A percentile compares a stretch with the other conserved stretches of the same genome.
These are phyloP conservation scores for Friedmanniomyces endolithicus DNA, from an alignment of 495 filamentous ascomycete species.

Conservation along the genomic window DNA sequence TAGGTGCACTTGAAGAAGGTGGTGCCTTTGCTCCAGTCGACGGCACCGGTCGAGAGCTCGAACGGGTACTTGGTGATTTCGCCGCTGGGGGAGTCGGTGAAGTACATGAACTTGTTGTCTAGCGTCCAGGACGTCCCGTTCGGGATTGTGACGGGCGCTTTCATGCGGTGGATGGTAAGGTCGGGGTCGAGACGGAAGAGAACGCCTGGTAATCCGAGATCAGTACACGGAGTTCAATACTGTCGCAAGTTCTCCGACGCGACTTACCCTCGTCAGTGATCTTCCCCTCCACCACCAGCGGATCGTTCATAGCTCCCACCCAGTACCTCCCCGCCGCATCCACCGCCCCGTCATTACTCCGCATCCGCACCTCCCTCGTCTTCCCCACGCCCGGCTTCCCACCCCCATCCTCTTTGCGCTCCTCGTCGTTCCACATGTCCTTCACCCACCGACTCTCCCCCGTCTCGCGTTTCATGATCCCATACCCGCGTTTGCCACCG, in stretches of 20 bases:
- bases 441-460: slow-evolving; percentile 50
- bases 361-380: slow-evolving; percentile 28
- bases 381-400: slow-evolving; percentile 26
- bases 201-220: slow-evolving; percentile 29
- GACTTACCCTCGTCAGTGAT: slow-evolving; percentile 27
- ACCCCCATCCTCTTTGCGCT: slow-evolving; percentile 25
- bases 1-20: slow-evolving; percentile 47
- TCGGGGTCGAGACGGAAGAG: slow-evolving; percentile 56
- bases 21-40: slow-evolving; percentile 46
- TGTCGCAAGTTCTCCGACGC: too few relatives aligned
- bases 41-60: slow-evolving; percentile 45
- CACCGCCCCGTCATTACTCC: slow-evolving; percentile 70
- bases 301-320: slow-evolving; percentile 81
- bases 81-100: slow-evolving; percentile 58
- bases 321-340: slow-evolving; percentile 77
- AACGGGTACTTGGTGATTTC: slow-evolving; percentile 68
- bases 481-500: slow-evolving; percentile 72
- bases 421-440: slow-evolving; percentile 44
- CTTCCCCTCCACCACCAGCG: slow-evolving; percentile 15
- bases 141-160: slow-evolving; percentile 61
- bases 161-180: slow-evolving; percentile 45
- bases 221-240: not conserved
- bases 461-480: slow-evolving; percentile 55
- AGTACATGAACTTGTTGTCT: slow-evolving; percentile 67
- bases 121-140: slow-evolving; percentile 65